Evolutionary conservation across 352 stramenopile genomes (phyloP).

Genomic region (Phytophthora vignae): DNA sequence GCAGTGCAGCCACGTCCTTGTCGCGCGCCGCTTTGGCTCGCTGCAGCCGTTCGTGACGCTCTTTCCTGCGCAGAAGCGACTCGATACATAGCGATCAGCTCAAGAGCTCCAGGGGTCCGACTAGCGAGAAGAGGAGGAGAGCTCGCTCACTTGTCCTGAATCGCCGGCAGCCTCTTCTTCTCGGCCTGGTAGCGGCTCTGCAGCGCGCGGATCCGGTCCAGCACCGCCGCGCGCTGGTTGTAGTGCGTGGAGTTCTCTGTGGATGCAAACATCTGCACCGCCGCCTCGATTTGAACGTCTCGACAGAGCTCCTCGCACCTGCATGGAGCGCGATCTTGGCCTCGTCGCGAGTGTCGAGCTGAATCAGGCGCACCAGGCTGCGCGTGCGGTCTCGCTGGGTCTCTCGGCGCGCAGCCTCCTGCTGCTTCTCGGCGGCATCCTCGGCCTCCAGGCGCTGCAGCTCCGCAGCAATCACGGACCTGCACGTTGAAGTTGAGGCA

Average conservation of each 20-base stretch:
- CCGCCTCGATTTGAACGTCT: conserved; percentile 8
- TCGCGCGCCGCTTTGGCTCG: conserved; percentile 45
- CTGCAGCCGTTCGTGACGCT: conserved; percentile 57
- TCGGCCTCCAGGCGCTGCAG: conserved; percentile 38
- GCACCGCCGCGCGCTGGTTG: conserved; percentile 44
- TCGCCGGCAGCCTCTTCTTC: conserved; percentile 54
- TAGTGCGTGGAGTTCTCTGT: conserved; percentile 44
- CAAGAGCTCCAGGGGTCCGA: not conserved
- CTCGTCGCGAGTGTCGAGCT: conserved; percentile 54
- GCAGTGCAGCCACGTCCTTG: conserved; percentile 29
- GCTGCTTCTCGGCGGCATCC: not conserved
- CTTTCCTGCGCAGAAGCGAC: conserved; percentile 41
- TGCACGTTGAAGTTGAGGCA: conserved; percentile 26
- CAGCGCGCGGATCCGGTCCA: conserved; percentile 44
- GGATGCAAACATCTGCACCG: conserved; percentile 17
- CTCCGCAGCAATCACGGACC: conserved; percentile 41
- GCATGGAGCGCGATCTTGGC: conserved; percentile 40
- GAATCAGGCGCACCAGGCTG: conserved; percentile 59
- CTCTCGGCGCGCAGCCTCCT: conserved; percentile 31
- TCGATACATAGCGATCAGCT: not conserved
- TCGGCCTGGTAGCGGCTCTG: conserved; percentile 48
- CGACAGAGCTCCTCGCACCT: conserved; percentile 38
- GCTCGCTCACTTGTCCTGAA: conserved; percentile 61
- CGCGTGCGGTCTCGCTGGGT: conserved; percentile 49
- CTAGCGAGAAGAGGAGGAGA: not conserved